A percentile compares a stretch with the other conserved stretches of the same genome.
Evolutionary conservation across 148 eudicot genomes (phyloP).

Genomic region (Nyssa sinensis): DNA sequence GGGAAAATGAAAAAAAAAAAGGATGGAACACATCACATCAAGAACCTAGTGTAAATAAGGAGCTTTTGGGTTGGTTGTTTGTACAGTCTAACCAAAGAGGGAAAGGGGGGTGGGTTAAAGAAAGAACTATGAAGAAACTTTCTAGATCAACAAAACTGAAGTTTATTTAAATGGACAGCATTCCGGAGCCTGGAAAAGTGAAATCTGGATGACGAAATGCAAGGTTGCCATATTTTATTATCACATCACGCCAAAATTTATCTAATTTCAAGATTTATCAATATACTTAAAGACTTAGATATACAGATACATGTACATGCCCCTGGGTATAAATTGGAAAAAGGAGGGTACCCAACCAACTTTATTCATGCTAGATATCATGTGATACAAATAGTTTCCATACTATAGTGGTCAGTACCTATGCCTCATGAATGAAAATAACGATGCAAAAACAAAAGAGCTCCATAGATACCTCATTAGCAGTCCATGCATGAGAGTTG

Average conservation of each 20-base stretch:
- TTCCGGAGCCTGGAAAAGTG: background rate
- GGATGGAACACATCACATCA: background rate
- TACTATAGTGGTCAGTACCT: background rate
- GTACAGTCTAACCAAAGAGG: background rate
- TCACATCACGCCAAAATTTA: background rate
- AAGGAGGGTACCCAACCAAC: background rate
- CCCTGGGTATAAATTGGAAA: background rate
- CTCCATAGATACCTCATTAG: conserved; percentile 42
- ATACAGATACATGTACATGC: background rate
- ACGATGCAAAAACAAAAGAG: conserved; percentile 8
- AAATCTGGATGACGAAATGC: background rate
- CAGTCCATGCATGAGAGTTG: conserved; percentile 30
- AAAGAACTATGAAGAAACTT: background rate
- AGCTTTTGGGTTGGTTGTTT: background rate
- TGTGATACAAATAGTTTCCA: background rate
- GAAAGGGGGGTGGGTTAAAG: background rate
- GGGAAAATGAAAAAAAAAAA: too few relatives aligned
- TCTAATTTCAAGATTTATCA: background rate
- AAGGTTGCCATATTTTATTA: background rate
- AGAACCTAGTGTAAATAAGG: background rate
- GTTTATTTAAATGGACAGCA: background rate
- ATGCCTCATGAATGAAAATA: background rate
- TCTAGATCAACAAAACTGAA: background rate
- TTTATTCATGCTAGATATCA: background rate
- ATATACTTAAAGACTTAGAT: background rate